phyloP scores from a whole-genome alignment of 208 protist genomes.

The Wallacemonas sp. region DNA sequence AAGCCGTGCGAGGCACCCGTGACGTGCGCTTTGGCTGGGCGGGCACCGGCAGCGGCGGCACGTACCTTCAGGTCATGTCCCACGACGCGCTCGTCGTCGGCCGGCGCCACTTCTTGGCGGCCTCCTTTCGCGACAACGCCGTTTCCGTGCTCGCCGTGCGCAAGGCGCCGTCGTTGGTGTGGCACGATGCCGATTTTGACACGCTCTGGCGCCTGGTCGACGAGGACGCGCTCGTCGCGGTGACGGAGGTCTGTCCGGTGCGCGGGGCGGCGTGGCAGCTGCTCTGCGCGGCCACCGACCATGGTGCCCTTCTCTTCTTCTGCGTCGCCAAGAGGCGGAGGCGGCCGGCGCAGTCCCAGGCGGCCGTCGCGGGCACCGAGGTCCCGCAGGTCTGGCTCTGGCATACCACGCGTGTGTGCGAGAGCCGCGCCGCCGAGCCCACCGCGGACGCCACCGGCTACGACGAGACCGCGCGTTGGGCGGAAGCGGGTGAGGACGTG shows the following conservation, averaged over 20 bases:
- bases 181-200: slow-evolving; percentile 15
- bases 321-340: not conserved
- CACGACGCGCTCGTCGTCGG: slow-evolving; percentile 22
- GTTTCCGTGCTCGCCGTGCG: slow-evolving; percentile 4
- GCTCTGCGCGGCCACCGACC: slow-evolving; percentile 15
- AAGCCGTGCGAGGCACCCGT: not conserved
- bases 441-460: not conserved
- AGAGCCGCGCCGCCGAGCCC: not conserved
- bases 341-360: not conserved
- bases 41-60: not conserved
- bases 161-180: slow-evolving; percentile 6
- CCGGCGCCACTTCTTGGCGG: slow-evolving; percentile 16
- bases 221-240: slow-evolving; percentile 27
- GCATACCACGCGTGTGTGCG: slow-evolving; percentile 1
- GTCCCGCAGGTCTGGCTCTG: slow-evolving; percentile 7
- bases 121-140: slow-evolving; percentile 10
- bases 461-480: too few relatives aligned
- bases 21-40: not conserved
- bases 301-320: slow-evolving; percentile 17
- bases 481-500: not conserved
- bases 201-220: slow-evolving; percentile 23
- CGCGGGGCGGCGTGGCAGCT: not conserved
- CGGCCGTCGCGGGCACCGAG: too few relatives aligned
- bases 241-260: slow-evolving; percentile 9
- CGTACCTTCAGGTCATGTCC: not conserved